phyloP scores from a whole-genome alignment of 345 rosid species.

The Gossypium longicalyx region DNA sequence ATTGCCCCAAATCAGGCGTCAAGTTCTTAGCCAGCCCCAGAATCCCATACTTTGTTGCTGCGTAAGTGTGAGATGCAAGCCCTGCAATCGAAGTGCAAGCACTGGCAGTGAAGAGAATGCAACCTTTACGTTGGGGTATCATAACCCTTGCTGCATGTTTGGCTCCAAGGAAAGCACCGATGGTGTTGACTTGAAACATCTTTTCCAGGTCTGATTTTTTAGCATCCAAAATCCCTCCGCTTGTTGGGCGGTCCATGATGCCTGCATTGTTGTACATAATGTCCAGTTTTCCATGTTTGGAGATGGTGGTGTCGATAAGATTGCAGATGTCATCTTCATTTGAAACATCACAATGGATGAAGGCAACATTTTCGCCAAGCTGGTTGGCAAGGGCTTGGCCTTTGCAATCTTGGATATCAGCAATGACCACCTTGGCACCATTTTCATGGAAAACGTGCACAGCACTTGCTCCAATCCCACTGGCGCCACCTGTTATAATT shows the following conservation, averaged over 20 bases:
- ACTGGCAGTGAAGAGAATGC: constrained; percentile 35
- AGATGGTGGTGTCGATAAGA: constrained; percentile 29
- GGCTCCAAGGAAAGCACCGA: constrained; percentile 34
- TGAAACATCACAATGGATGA: constrained; percentile 38
- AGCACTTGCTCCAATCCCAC: constrained; percentile 39
- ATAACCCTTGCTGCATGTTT: constrained; percentile 45
- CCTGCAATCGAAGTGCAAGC: constrained; percentile 35
- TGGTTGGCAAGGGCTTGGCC: constrained; percentile 26
- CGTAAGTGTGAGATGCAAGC: constrained; percentile 20
- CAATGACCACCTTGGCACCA: constrained; percentile 40
- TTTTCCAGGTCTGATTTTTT: constrained; percentile 28
- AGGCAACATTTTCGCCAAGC: constrained; percentile 24
- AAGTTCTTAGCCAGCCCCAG: constrained; percentile 33
- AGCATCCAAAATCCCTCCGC: constrained; percentile 24
- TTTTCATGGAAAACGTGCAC: constrained; percentile 28
- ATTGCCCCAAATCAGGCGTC: constrained; percentile 34
- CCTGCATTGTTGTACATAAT: constrained; percentile 46
- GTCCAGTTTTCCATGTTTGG: constrained; percentile 38
- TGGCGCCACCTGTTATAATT: constrained; percentile 41
- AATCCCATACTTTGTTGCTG: constrained; percentile 27
- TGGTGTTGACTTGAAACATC: constrained; percentile 29
- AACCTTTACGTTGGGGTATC: constrained; percentile 28
- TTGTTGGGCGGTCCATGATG: constrained; percentile 9
- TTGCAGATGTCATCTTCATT: constrained; percentile 31
- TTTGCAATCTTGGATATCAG: constrained; percentile 32